These are phyloP conservation scores for Coccomyxa sp. DNA, from an alignment of 139 green algal species.

Conservation along the genomic window DNA sequence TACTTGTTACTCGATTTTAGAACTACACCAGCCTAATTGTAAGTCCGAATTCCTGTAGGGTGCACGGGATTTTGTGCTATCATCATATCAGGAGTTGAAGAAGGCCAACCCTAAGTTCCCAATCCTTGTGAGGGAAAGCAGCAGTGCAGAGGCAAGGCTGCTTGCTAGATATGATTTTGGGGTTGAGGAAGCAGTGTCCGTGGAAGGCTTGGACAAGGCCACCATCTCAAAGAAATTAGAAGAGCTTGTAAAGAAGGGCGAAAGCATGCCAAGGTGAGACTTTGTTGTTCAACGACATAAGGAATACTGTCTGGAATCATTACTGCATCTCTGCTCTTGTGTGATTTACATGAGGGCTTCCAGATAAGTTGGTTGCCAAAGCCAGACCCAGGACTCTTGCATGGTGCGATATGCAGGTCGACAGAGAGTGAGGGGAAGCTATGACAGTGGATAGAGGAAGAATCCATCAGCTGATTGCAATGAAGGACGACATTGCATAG, in stretches of 20 bases:
- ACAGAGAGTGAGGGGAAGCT: neutral
- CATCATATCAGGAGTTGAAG: conserved; percentile 83
- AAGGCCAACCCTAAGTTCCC: conserved; percentile 83
- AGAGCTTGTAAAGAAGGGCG: conserved; percentile 47
- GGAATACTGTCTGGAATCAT: neutral
- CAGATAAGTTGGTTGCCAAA: neutral
- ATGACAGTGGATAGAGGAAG: neutral
- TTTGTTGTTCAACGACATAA: neutral
- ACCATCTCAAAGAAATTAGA: conserved; percentile 57
- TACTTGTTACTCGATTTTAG: too few relatives aligned
- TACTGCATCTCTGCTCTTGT: neutral
- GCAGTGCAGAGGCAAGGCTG: conserved; percentile 65
- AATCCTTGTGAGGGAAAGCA: conserved; percentile 76
- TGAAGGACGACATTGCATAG: too few relatives aligned
- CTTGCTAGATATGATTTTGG: conserved; percentile 76
- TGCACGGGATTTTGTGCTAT: conserved; percentile 68
- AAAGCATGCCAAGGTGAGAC: conserved; percentile 31
- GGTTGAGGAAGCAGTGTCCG: conserved; percentile 57
- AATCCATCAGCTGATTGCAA: neutral
- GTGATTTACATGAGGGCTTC: neutral
- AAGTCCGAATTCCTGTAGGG: neutral
- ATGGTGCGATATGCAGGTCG: neutral
- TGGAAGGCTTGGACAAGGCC: conserved; percentile 46
- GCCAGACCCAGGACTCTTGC: neutral
- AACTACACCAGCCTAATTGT: too few relatives aligned